phyloP scores from a whole-genome alignment of 2,329 filamentous ascomycete genomes.

The Apiospora pterosperma region DNA sequence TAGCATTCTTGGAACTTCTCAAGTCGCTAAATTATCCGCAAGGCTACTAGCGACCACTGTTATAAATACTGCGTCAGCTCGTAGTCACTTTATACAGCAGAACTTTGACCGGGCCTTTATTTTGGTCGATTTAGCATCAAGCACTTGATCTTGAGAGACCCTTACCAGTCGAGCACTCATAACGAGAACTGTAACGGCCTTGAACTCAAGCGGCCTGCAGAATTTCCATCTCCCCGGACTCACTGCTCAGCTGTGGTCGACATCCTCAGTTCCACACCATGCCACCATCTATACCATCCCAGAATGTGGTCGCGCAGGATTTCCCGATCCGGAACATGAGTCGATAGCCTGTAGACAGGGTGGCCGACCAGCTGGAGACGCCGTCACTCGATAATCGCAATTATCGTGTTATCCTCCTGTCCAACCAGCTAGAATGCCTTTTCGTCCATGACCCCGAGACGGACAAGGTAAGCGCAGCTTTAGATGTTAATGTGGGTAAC shows the following conservation, averaged over 20 bases:
- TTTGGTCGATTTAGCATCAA: no score
- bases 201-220: no score
- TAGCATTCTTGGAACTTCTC: no score
- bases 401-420: conserved; percentile 81
- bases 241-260: background rate
- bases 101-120: no score
- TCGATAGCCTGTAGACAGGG: conserved; percentile 30
- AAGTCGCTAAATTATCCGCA: no score
- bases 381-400: conserved; percentile 66
- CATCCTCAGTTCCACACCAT: background rate
- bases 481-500: conserved; percentile 86
- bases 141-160: conserved; percentile 61
- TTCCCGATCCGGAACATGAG: conserved; percentile 26
- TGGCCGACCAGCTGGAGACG: conserved; percentile 28
- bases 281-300: conserved; percentile 12
- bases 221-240: conserved; percentile 32
- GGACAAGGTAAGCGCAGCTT: conserved; percentile 92
- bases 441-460: conserved; percentile 92
- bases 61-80: no score
- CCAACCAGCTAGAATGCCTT: conserved; percentile 85
- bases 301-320: conserved; percentile 18
- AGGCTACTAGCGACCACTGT: no score
- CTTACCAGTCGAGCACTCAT: conserved; percentile 93
- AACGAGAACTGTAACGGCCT: no score
- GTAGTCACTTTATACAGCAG: no score